Evolutionary conservation across 176 grass and related monocot species (phyloP).

Genomic region (Poa annua): DNA sequence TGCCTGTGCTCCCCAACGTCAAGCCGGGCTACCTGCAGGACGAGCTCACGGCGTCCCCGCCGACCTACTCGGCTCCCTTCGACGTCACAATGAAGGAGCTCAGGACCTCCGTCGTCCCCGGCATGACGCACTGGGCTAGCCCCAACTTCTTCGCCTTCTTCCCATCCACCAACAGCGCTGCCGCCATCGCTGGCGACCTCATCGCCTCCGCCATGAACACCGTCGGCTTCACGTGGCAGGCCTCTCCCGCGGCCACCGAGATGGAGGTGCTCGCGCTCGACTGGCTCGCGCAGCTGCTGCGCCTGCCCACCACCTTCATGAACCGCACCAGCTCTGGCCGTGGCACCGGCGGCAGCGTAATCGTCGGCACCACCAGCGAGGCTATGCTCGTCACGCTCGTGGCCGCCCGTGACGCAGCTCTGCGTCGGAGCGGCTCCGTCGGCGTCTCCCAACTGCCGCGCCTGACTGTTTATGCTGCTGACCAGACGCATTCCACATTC

Average conservation of each 20-base stretch:
- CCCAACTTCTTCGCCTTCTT: slow-evolving; percentile 31
- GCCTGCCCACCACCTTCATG: neutral
- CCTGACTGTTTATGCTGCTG: neutral
- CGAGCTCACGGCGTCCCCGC: neutral
- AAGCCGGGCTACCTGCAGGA: neutral
- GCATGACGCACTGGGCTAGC: slow-evolving; percentile 26
- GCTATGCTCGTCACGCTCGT: slow-evolving; percentile 21
- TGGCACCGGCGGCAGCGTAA: slow-evolving; percentile 3
- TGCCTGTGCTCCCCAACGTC: neutral
- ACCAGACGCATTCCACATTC: slow-evolving; percentile 19
- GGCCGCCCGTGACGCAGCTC: neutral
- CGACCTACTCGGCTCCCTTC: neutral
- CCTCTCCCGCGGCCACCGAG: neutral
- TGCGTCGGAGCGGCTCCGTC: neutral
- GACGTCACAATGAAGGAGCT: slow-evolving; percentile 19
- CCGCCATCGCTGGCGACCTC: neutral
- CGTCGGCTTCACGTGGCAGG: slow-evolving; percentile 15
- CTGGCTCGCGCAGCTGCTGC: slow-evolving; percentile 1
- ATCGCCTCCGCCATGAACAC: slow-evolving; percentile 1
- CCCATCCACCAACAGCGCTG: slow-evolving; percentile 10
- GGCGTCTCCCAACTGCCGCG: neutral
- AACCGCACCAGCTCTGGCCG: neutral
- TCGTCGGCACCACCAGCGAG: neutral
- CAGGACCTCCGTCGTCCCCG: slow-evolving; percentile 13
- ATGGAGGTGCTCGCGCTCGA: slow-evolving; percentile 17